Evolutionary conservation across 331 rosid species (phyloP).

Genomic region (Saraca asoca): DNA sequence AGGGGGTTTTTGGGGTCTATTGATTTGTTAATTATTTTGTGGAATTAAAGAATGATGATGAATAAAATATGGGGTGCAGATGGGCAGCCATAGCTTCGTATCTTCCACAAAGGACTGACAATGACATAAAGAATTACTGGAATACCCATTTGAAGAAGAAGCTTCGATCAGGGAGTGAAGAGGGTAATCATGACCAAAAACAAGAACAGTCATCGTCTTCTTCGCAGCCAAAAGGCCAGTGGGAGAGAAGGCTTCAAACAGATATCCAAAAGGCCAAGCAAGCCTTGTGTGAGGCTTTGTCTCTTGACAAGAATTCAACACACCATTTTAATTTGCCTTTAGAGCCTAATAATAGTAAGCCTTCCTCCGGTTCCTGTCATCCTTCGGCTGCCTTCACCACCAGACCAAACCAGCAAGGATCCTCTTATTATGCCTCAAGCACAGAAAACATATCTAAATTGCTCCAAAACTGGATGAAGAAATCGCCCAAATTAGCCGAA

Average conservation of each 20-base stretch:
- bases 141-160: slow-evolving; percentile 87
- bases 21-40: neutral
- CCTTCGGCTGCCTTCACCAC: neutral
- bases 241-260: slow-evolving; percentile 95
- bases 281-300: slow-evolving; percentile 81
- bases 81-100: slow-evolving; percentile 99
- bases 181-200: neutral
- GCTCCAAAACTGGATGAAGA: slow-evolving; percentile 73
- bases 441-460: slow-evolving; percentile 72
- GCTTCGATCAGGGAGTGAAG: slow-evolving; percentile 45
- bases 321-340: slow-evolving; percentile 2
- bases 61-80: slow-evolving; percentile 51
- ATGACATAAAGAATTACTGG: slow-evolving; percentile 90
- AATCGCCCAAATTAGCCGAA: slow-evolving; percentile 42
- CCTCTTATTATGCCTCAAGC: slow-evolving; percentile 71
- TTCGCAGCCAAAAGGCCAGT: slow-evolving; percentile 69
- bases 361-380: slow-evolving; percentile 15
- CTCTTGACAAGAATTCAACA: slow-evolving; percentile 49
- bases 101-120: slow-evolving; percentile 90
- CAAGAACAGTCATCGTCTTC: slow-evolving; percentile 40
- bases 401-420: slow-evolving; percentile 15
- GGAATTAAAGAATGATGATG: neutral
- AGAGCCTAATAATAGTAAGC: slow-evolving; percentile 8
- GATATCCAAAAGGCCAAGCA: slow-evolving; percentile 84
- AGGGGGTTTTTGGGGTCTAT: neutral